Percentiles rank a stretch among this genome's conserved stretches.
Evolutionary conservation across 345 rosid genomes (phyloP).

Genomic region (Eucalyptus marginata): DNA sequence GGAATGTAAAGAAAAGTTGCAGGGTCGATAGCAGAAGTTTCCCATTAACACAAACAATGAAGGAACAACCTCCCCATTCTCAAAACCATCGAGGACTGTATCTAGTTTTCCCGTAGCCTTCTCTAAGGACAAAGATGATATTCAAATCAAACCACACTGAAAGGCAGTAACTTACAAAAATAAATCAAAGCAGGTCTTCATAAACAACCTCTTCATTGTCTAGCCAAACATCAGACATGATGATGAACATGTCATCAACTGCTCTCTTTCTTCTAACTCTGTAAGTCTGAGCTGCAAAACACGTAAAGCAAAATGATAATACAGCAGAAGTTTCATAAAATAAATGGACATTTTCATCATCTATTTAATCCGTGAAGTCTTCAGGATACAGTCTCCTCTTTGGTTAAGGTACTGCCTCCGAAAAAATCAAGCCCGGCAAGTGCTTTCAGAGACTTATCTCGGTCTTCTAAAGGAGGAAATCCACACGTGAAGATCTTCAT

Average conservation of each 20-base stretch:
- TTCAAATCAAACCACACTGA: slow-evolving; percentile 15
- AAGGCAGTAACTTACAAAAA: background rate
- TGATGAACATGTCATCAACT: slow-evolving; percentile 73
- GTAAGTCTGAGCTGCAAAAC: slow-evolving; percentile 46
- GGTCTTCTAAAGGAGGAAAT: slow-evolving; percentile 85
- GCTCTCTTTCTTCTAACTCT: slow-evolving; percentile 51
- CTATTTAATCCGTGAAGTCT: background rate
- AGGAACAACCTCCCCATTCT: slow-evolving; percentile 66
- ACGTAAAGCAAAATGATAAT: slow-evolving; percentile 10
- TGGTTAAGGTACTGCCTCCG: slow-evolving; percentile 59
- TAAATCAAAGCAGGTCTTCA: background rate
- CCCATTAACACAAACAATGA: slow-evolving; percentile 96
- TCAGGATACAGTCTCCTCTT: slow-evolving; percentile 68
- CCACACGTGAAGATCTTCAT: slow-evolving; percentile 76
- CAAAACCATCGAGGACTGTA: slow-evolving; percentile 70
- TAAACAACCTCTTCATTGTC: slow-evolving; percentile 69
- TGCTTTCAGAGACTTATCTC: slow-evolving; percentile 54
- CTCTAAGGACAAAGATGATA: slow-evolving; percentile 31
- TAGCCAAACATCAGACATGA: slow-evolving; percentile 83
- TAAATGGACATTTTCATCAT: background rate
- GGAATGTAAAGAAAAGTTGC: slow-evolving; percentile 69
- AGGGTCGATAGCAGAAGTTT: slow-evolving; percentile 70
- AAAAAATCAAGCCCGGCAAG: slow-evolving; percentile 72
- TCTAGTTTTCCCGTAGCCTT: slow-evolving; percentile 71
- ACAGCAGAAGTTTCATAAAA: background rate